Base-by-base conservation (phyloP, 2,329 filamentous ascomycete genomes). In the Mycosphaerella arachidis region DNA sequence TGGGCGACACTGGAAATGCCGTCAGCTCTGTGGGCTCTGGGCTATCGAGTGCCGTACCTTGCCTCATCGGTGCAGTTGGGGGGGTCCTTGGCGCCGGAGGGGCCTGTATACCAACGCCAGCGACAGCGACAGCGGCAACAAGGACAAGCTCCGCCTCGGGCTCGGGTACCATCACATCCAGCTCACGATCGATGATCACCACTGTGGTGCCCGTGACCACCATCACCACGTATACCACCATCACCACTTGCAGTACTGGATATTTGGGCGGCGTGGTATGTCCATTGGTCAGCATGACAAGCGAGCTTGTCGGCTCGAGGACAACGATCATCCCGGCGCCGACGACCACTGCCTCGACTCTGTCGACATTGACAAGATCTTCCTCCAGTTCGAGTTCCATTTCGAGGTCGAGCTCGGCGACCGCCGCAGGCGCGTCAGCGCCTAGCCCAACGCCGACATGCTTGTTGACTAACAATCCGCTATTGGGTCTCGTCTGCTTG, bases 231-330 rank as follows among this genome's bases (percentile, higher is more conserved):
- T 68, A 66, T 1, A 66, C 64, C 27, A 70, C 66, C 0, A 57
- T 70, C 10, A 67, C 67, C 10, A 67, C 64, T 51, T 70, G 67
- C 55, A 61, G 54, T 27, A 55, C 57, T 12, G 48, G 45, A 13
- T 13, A 40, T 6, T 6, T 52, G 6, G 52, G 30, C n/a, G 27
- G 35, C 12, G 51, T 51, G 18, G 37, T 53, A 10, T 55, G 55
- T 43, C 50, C 55, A 12, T n/a, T 51, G 13, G 24, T 37, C n/a
- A 48, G 54, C n/a, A 20, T 55, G 53, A 48, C 53, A 3, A 46
- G 18, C 24, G 27, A 35, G n/a, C 16, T 51, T 6, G 29, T 53
- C 8, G 56, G 48, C 24, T 29, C 31, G 18, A 53, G 56, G 18
- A 58, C 55, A 3, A 57, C 31, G 3, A 31, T 57, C 29, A 30